Conservation (phyloP, 495 filamentous ascomycete species). For the Penicillium dipodomyicola region DNA sequence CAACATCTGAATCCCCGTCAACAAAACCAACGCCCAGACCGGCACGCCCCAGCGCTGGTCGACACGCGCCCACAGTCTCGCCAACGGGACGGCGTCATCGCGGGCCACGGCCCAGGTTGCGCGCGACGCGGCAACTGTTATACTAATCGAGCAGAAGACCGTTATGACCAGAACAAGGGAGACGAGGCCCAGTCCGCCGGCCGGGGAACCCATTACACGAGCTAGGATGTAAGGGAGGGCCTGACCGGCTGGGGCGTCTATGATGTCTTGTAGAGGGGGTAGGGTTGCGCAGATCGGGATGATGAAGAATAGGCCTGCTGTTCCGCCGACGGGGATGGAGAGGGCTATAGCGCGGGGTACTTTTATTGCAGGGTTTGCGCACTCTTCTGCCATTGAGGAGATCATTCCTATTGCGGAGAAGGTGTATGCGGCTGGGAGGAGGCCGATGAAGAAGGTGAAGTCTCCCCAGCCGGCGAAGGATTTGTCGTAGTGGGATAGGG, state of each 20-base stretch:
- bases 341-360: slow-evolving; percentile 47
- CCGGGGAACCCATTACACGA: slow-evolving; percentile 44
- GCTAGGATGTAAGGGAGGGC: slow-evolving; percentile 50
- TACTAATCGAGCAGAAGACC: slow-evolving; percentile 62
- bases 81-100: slow-evolving; percentile 47
- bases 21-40: slow-evolving; percentile 35
- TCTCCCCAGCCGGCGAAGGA: slow-evolving; percentile 45
- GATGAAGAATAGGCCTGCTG: slow-evolving; percentile 48
- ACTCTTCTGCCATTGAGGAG: slow-evolving; percentile 53
- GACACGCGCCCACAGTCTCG: slow-evolving; percentile 36
- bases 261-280: slow-evolving; percentile 43
- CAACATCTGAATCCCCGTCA: slow-evolving; percentile 43
- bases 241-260: slow-evolving; percentile 39
- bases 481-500: slow-evolving; percentile 50
- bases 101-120: slow-evolving; percentile 61
- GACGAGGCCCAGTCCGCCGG: slow-evolving; percentile 46
- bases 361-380: slow-evolving; percentile 41
- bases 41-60: slow-evolving; percentile 32
- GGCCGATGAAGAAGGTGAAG: slow-evolving; percentile 52
- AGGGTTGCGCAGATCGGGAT: slow-evolving; percentile 49
- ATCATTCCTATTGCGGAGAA: slow-evolving; percentile 54
- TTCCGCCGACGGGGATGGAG: slow-evolving; percentile 40
- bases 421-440: slow-evolving; percentile 51
- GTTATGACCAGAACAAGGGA: slow-evolving; percentile 59
- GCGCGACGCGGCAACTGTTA: slow-evolving; percentile 58